Evolutionary conservation across 1,284 basidiomycete species (phyloP), one percentile per base, ranked within the genome.

Genomic region (Ceratorhiza oryzae-sativae): DNA sequence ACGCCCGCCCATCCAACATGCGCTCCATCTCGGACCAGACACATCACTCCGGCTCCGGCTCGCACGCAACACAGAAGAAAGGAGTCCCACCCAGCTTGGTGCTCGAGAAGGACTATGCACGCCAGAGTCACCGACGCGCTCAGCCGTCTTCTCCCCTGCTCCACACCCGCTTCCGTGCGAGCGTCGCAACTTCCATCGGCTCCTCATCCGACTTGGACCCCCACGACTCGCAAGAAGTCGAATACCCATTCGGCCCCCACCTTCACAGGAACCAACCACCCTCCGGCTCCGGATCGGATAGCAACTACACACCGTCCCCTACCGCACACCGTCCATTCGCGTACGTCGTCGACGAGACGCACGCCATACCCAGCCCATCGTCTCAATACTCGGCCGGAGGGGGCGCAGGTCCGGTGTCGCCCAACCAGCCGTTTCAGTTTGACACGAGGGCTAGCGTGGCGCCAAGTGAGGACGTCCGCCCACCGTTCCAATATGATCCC

Each of bases 81-180:
- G 55, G 39, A 5, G 48, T 27, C 36, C 63, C 48, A n/a, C 53
- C 65, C n/a, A 60, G 45, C 36, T 45, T 67, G 15, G 71, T 65
- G n/a, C 56, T 62, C n/a, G 46, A 42, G 15, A 45, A 12, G 18
- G 67, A 55, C 20, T 42, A 61, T 13, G 42, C 25, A 32, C 59
- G 48, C 59, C 59, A 61, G 45, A 61, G 59, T 30, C 67, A 70
- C 27, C 39, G 55, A 25, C 67, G 67, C n/a, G 55, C 53, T 25
- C 67, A 70, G 39, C 86, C 84, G 0, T 79, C 81, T 15, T 90
- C 86, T 1, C 89, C 89, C 18, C 79, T 90, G 60, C 78, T 91
- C 36, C 89, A 91, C 76, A 85, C 88, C 30, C 82, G 80, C 73
- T 90, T 91, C 79, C 84, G 87, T 23, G 80, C 81, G 10, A 70